Conservation (phyloP, 768 basidiomycete species). For the Daedaleopsis nitida region DNA sequence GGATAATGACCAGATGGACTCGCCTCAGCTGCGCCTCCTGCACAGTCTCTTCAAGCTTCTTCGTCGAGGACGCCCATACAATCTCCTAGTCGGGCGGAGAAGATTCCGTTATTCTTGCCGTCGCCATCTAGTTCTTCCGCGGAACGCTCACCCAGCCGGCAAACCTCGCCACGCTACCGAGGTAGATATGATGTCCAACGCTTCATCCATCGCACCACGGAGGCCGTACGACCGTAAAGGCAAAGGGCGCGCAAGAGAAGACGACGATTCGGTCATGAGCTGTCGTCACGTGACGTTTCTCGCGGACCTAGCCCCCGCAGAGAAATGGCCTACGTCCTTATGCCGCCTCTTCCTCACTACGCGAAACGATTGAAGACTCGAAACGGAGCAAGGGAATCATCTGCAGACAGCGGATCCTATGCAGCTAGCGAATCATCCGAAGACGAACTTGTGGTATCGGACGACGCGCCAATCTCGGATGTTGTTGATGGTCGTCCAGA, state of each 20-base stretch:
- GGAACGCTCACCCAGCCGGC: neutral
- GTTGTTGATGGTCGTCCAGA: too few species aligned
- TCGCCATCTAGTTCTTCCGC: constrained; percentile 19
- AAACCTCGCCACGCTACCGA: neutral
- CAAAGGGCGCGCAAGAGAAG: constrained; percentile 4
- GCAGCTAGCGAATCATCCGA: neutral
- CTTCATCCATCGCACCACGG: neutral
- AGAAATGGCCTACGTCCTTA: constrained; percentile 17
- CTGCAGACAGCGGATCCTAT: neutral
- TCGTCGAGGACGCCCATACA: neutral
- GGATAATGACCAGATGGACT: neutral
- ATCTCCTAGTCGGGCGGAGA: neutral
- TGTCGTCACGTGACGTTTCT: neutral
- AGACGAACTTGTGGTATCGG: constrained; percentile 12
- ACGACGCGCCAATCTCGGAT: constrained; percentile 4
- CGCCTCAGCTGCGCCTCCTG: neutral
- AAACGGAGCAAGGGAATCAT: neutral
- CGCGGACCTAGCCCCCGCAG: neutral
- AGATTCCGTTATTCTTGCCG: constrained; percentile 25
- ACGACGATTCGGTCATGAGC: constrained; percentile 1
- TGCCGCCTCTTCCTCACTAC: constrained; percentile 21
- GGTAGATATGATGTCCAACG: neutral
- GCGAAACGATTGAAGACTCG: neutral
- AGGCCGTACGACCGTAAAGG: constrained; percentile 7
- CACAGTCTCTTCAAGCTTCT: neutral